Evolutionary conservation across 2,329 filamentous ascomycete species (phyloP).

Genomic region (Sclerotinia glacialis): DNA sequence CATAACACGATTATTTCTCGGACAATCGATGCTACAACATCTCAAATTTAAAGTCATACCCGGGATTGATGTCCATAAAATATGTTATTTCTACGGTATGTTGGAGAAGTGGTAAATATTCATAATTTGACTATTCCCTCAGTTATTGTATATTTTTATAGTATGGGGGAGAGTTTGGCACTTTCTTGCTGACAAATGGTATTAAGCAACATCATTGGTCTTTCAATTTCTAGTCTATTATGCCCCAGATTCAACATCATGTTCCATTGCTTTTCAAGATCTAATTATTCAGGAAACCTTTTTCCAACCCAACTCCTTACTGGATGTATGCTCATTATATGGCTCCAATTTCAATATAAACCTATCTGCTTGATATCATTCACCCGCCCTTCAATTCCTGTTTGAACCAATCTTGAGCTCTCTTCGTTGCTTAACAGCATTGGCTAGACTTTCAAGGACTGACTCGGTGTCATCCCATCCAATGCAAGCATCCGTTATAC

Average conservation of each 20-base stretch:
- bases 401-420: constrained; percentile 40
- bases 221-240: background rate
- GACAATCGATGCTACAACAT: background rate
- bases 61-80: background rate
- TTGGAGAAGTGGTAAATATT: background rate
- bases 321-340: constrained; percentile 4
- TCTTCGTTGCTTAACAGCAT: constrained; percentile 73
- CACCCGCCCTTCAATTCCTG: constrained; percentile 6
- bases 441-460: constrained; percentile 74
- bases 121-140: background rate
- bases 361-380: too few relatives aligned
- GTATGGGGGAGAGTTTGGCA: background rate
- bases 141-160: background rate
- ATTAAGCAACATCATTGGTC: constrained; percentile 2
- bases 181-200: constrained; percentile 1
- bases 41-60: background rate
- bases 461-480: constrained; percentile 85
- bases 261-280: background rate
- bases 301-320: constrained; percentile 16
- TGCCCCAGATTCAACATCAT: background rate
- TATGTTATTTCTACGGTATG: background rate
- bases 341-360: background rate
- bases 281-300: constrained; percentile 8
- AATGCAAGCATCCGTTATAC: constrained; percentile 97
- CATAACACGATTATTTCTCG: constrained; percentile 21